Percentiles rank a stretch among this genome's conserved stretches.
Conservation (phyloP, 257 asterid genomes). For the Scutellaria barbata region DNA sequence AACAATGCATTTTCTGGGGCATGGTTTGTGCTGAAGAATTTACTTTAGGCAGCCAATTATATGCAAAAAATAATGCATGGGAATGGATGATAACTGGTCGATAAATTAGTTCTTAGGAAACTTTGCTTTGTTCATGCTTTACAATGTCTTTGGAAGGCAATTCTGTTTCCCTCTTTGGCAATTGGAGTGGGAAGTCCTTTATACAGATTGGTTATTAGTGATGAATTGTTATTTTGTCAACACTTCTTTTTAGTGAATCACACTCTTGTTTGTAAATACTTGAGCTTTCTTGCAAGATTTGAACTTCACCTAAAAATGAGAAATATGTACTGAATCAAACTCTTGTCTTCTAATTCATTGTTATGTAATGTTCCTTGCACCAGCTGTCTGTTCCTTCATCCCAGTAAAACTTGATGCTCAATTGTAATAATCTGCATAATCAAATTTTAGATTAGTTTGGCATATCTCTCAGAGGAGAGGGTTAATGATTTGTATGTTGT, state of each 20-base stretch:
- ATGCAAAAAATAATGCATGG: not conserved
- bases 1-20: not conserved
- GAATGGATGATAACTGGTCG: not conserved
- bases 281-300: not conserved
- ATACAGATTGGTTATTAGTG: conserved; percentile 5
- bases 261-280: not conserved
- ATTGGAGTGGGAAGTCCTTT: not conserved
- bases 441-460: not conserved
- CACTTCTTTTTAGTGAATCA: not conserved
- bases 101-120: too few species aligned
- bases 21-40: conserved; percentile 11
- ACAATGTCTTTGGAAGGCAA: not conserved
- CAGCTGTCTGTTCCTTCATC: not conserved
- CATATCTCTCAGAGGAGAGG: not conserved
- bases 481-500: not conserved
- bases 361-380: not conserved
- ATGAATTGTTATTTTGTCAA: not conserved
- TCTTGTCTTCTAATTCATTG: not conserved
- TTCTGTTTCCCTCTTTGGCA: too few species aligned
- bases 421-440: not conserved
- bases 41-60: not conserved
- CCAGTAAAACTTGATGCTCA: not conserved
- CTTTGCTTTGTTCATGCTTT: not conserved
- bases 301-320: not conserved
- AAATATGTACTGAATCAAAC: too few species aligned